Base-by-base conservation (phyloP, 179 eudicot species). In the Patellifolia procumbens region DNA sequence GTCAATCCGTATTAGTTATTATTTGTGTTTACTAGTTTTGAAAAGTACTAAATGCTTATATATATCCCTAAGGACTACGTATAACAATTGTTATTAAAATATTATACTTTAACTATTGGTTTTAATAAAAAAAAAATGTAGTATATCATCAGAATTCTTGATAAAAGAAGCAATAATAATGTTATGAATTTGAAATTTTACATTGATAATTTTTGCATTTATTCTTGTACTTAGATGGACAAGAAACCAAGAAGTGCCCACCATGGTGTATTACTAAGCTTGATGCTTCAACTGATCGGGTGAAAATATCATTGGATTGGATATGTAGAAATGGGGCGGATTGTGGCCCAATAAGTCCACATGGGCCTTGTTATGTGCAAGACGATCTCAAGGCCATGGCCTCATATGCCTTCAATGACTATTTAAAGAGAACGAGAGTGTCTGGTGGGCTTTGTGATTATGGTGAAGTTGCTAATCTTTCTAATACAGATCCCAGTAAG, bases 341-440 rank as follows among this genome's bases (percentile, higher is more conserved):
- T 64, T 76, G 79, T 26, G 51, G 70, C 51, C 80, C 68, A 59
- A 70, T 77, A 42, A 43, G 29, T 1, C 75, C 61, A 3, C 70
- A 61, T 22, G 55, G 67, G 10, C 58, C 80, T 43, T 77, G 80
- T 49, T 70, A 58, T 15, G 63, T 59, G 2, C 22, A 45, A 20
- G 59, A 29, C 31, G 68, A 70, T 62, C 11, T 77, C 17, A 77
- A 32, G 51, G 80, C 75, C 69, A 45, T 56, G 24, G 70, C 80
- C 26, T 77, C 80, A 26, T 77, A 37, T 46, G 80, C 75, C 62
- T 70, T 69, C 68, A 77, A 77, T 58, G 70, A 60, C 74, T 77
- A 62, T 31, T 76, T 49, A 24, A 65, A 74, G 15, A 61, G 20
- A 69, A 48, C 63, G 29, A 63, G 72, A 56, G 74, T 43, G 31